A percentile compares a stretch with the other conserved stretches of the same genome.
phyloP scores from a whole-genome alignment of 2,329 filamentous ascomycete genomes.

The Pseudogymnoascus sp. region DNA sequence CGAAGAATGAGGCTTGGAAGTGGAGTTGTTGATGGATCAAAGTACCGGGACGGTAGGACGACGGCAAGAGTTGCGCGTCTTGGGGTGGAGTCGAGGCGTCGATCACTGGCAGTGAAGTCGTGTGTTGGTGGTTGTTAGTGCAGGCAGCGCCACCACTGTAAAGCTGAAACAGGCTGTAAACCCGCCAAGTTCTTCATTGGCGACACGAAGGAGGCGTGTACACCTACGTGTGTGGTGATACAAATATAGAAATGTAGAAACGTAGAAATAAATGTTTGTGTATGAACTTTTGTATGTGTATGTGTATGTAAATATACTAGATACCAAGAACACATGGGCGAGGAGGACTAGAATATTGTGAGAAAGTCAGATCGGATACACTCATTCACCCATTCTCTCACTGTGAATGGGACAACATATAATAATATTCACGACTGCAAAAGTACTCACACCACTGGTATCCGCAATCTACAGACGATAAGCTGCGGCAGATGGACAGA shows the following conservation, averaged over 20 bases:
- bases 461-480: background rate
- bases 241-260: background rate
- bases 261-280: background rate
- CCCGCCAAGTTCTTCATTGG: background rate
- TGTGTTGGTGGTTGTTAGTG: background rate
- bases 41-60: background rate
- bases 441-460: background rate
- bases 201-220: background rate
- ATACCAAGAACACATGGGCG: background rate
- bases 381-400: background rate
- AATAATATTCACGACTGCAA: no score
- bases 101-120: background rate
- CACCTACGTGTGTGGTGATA: background rate
- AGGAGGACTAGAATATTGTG: background rate
- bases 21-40: slow-evolving; percentile 3
- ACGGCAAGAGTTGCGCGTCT: background rate
- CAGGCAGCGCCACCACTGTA: background rate
- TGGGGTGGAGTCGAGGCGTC: background rate
- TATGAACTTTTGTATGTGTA: background rate
- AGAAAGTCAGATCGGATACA: background rate
- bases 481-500: background rate
- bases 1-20: slow-evolving; percentile 7
- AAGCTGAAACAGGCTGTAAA: slow-evolving; percentile 2
- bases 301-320: background rate
- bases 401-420: background rate